Evolutionary conservation across 2,329 filamentous ascomycete species (phyloP).

Genomic region (Myriangium duriaei): DNA sequence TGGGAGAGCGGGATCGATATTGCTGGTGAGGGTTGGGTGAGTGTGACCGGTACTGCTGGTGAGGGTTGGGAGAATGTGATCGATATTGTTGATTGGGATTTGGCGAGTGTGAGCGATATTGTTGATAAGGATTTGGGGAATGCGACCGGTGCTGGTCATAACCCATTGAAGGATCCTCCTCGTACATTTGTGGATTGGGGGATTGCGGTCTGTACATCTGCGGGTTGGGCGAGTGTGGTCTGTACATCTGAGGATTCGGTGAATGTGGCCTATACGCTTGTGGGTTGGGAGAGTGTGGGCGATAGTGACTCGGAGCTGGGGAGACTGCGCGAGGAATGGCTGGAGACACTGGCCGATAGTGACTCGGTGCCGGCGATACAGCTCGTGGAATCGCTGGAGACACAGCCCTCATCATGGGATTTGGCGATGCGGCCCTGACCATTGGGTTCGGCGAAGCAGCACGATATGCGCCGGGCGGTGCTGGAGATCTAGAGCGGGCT

Average conservation of each 20-base stretch:
- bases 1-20: slow-evolving; percentile 7
- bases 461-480: slow-evolving; percentile 14
- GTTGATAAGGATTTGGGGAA: slow-evolving; percentile 16
- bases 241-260: slow-evolving; percentile 15
- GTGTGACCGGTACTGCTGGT: slow-evolving; percentile 24
- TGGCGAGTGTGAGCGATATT: slow-evolving; percentile 28
- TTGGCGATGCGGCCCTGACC: slow-evolving; percentile 15
- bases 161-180: slow-evolving; percentile 12
- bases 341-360: slow-evolving; percentile 29
- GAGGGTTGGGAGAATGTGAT: slow-evolving; percentile 11
- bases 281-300: slow-evolving; percentile 8
- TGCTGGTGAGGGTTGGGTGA: slow-evolving; percentile 23
- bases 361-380: slow-evolving; percentile 14
- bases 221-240: slow-evolving; percentile 11
- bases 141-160: slow-evolving; percentile 9
- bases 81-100: slow-evolving; percentile 14
- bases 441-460: slow-evolving; percentile 29
- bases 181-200: slow-evolving; percentile 8
- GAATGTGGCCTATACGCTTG: slow-evolving; percentile 18
- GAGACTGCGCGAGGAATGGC: slow-evolving; percentile 30
- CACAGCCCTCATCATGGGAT: slow-evolving; percentile 12
- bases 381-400: slow-evolving; percentile 16
- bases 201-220: slow-evolving; percentile 11
- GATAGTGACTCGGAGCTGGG: slow-evolving; percentile 26
- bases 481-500: slow-evolving; percentile 17